A percentile compares a stretch with the other conserved stretches of the same genome.
These are phyloP conservation scores for Laguncularia racemosa DNA, from an alignment of 345 rosid species.

Conservation along the genomic window DNA sequence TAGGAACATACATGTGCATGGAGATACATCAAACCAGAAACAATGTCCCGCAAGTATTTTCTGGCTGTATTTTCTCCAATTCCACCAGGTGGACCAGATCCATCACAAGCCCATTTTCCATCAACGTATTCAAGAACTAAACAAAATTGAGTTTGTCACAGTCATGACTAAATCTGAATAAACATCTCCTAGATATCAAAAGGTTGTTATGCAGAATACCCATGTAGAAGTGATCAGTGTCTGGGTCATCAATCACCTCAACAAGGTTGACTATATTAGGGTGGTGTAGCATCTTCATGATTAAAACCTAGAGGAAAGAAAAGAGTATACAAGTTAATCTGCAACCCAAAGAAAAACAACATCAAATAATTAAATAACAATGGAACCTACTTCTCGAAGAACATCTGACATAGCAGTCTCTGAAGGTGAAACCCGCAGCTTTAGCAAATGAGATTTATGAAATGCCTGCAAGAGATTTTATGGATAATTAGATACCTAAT, in stretches of 20 bases:
- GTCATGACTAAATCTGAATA: not conserved
- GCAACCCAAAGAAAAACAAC: not conserved
- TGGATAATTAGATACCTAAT: constrained; percentile 3
- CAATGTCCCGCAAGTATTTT: constrained; percentile 78
- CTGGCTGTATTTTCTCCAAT: constrained; percentile 75
- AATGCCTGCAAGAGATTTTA: constrained; percentile 55
- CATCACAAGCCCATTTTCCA: constrained; percentile 72
- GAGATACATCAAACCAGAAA: constrained; percentile 87
- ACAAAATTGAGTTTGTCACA: constrained; percentile 6
- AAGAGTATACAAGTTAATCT: not conserved
- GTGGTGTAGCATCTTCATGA: constrained; percentile 91
- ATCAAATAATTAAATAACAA: not conserved
- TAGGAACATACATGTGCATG: constrained; percentile 75
- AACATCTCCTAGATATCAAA: not conserved
- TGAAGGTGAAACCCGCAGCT: constrained; percentile 89
- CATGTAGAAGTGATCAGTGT: constrained; percentile 95
- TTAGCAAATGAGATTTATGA: constrained; percentile 82
- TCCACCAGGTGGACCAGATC: constrained; percentile 52
- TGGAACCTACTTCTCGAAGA: constrained; percentile 66
- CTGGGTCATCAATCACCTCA: constrained; percentile 98
- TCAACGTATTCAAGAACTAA: constrained; percentile 95
- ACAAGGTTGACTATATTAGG: constrained; percentile 95
- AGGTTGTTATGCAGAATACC: constrained; percentile 38
- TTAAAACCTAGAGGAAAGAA: constrained; percentile 50
- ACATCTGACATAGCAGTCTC: constrained; percentile 99